These are phyloP conservation scores for Carex scoparia DNA, from an alignment of 176 grass and related monocot species.

Conservation along the genomic window DNA sequence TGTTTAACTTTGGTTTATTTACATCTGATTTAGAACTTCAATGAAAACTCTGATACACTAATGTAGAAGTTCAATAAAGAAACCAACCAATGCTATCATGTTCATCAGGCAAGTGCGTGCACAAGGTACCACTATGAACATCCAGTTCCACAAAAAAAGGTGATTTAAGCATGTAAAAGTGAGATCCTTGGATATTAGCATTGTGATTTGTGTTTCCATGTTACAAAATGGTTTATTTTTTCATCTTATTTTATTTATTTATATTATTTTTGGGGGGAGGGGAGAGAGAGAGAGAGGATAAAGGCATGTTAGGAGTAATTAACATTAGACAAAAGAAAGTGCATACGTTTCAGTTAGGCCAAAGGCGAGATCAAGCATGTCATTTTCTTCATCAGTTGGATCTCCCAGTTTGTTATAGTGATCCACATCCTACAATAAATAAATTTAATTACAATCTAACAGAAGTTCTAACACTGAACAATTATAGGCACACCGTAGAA, in stretches of 20 bases:
- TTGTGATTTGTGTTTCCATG: background rate
- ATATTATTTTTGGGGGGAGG: no score
- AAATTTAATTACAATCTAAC: slow-evolving; percentile 23
- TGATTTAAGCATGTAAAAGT: background rate
- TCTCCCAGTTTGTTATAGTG: slow-evolving; percentile 92
- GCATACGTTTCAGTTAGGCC: slow-evolving; percentile 87
- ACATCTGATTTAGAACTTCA: background rate
- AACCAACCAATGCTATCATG: background rate
- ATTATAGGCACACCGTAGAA: background rate
- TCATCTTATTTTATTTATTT: no score
- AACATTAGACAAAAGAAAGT: background rate
- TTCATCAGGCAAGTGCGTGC: background rate
- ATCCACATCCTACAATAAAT: slow-evolving; percentile 54
- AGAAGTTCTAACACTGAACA: background rate
- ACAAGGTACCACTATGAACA: no score
- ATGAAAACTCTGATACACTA: background rate
- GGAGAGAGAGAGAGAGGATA: no score
- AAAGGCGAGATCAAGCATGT: slow-evolving; percentile 98
- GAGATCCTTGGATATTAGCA: background rate
- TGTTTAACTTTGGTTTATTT: background rate
- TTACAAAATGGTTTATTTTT: background rate
- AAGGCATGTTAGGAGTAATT: background rate
- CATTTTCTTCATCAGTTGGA: slow-evolving; percentile 96
- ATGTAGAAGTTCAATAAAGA: background rate
- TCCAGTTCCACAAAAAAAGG: no score